Conservation (phyloP, 164 flowering plant species). For the Stephania yunnanensis region DNA sequence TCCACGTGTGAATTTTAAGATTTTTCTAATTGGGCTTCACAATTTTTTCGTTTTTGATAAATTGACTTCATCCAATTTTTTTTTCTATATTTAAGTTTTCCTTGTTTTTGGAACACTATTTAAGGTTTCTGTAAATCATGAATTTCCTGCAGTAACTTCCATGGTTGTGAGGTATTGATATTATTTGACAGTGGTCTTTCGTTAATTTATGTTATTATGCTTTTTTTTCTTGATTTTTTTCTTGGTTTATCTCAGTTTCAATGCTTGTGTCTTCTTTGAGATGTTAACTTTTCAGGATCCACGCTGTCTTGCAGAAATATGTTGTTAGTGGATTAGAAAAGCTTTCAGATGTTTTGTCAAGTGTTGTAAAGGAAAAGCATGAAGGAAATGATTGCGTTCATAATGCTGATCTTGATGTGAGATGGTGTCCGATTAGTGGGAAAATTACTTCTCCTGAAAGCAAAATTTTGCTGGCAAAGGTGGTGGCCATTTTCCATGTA, state of each 20-base stretch:
- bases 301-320: conserved; percentile 45
- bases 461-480: conserved; percentile 46
- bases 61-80: no score
- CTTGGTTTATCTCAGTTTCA: not conserved
- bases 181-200: no score
- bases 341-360: conserved; percentile 41
- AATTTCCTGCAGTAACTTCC: no score
- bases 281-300: conserved; percentile 23
- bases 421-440: conserved; percentile 73
- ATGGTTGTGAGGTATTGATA: no score
- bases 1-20: no score
- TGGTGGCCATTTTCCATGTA: conserved; percentile 71
- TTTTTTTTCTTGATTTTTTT: not conserved
- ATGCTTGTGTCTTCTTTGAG: not conserved
- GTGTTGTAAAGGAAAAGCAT: conserved; percentile 40
- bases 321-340: conserved; percentile 40
- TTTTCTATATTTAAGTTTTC: no score
- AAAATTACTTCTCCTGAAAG: conserved; percentile 40
- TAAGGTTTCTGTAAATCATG: no score
- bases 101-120: no score
- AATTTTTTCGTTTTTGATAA: no score
- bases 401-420: conserved; percentile 38
- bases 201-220: no score
- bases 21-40: no score
- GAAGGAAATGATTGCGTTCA: conserved; percentile 18